phyloP scores from a whole-genome alignment of 768 basidiomycete genomes.

The Trametes villosa region DNA sequence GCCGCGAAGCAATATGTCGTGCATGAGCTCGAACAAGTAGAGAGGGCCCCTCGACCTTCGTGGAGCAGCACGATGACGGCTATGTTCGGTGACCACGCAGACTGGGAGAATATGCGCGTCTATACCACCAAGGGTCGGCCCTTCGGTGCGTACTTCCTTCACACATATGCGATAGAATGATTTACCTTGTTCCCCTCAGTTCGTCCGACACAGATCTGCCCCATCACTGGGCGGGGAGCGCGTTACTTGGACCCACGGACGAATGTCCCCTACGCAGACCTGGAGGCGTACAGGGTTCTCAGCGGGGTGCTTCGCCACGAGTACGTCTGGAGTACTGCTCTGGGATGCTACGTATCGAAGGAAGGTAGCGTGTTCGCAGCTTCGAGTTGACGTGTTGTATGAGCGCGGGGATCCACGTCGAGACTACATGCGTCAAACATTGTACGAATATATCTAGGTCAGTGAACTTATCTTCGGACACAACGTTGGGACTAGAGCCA shows the following conservation, averaged over 20 bases:
- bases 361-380: constrained; percentile 23
- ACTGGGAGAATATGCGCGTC: constrained; percentile 76
- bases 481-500: too few species aligned
- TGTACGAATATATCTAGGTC: too few species aligned
- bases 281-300: constrained; percentile 65
- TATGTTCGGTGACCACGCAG: constrained; percentile 83
- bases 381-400: neutral
- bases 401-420: too few species aligned
- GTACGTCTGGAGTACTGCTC: constrained; percentile 61
- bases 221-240: constrained; percentile 78
- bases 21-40: constrained; percentile 59
- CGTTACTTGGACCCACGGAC: constrained; percentile 81
- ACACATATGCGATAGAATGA: constrained; percentile 1
- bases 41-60: constrained; percentile 51
- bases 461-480: too few species aligned
- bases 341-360: constrained; percentile 48
- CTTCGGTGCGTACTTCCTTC: constrained; percentile 46
- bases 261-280: constrained; percentile 77
- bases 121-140: constrained; percentile 70
- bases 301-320: constrained; percentile 65
- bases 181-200: constrained; percentile 43
- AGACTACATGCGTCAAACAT: too few species aligned
- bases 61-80: constrained; percentile 81
- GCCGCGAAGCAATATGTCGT: constrained; percentile 73
- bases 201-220: constrained; percentile 68